Base-by-base conservation (phyloP, 352 stramenopile genomes). In the Plasmopara viticola region DNA sequence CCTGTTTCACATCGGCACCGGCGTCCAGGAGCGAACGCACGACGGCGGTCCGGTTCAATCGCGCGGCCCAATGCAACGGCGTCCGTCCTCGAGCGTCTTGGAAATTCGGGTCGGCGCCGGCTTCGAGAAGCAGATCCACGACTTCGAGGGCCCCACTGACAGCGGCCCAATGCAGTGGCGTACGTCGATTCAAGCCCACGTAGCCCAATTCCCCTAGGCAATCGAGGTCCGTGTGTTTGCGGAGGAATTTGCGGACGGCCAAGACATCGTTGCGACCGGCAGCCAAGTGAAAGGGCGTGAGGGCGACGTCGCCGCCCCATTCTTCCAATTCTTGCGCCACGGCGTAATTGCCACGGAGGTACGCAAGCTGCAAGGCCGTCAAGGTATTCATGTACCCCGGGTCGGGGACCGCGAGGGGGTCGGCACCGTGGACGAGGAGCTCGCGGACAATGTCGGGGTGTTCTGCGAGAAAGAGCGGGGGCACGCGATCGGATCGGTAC, bases 341-440 rank as follows among this genome's bases (percentile, higher is more conserved):
- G 0, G 81, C 78, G 37, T 81, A 88, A 57, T 91, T 90, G 7
- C 77, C 70, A 35, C 83, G 72, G 28, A 93, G 34, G 50, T 93
- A 93, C 17, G 82, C 79, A 4, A 90, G 58, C 34, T 93, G 79
- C 17, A 93, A 65, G 4, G 70, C 82, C 4, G 82, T 90, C 4
- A 93, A 40, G 10, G 82, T 93, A 63, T 93, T 90, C 72, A 87
- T 83, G 58, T 75, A 76, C 10, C 82, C 82, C n/a, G 82, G 77
- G 20, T 92, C 79, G 0, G 82, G 82, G 20, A 90, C 71, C 9
- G 62, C 68, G 2, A 92, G 43, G 12, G 80, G 71, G 38, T 93
- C 71, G 6, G 79, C 82, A 49, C 79, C 79, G 28, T 82, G 53
- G 8, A 82, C 68, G 4, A 93, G 62, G 12, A 93, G 53, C 39